Conservation (phyloP, 768 basidiomycete species). For the Crepidotus variabilis region DNA sequence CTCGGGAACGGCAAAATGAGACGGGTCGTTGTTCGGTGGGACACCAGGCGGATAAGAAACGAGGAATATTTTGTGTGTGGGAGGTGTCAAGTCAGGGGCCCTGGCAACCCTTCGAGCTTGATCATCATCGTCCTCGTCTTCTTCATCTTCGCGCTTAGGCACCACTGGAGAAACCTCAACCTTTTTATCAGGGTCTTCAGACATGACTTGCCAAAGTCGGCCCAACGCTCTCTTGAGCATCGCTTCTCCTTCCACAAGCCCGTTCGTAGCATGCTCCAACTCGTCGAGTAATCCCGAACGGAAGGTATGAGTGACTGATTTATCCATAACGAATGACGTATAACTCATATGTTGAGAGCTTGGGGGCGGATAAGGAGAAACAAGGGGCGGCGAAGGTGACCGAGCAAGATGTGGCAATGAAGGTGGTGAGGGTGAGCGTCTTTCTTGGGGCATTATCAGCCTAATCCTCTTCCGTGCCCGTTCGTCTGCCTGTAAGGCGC, state of each 20-base stretch:
- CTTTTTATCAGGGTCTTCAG: constrained; percentile 56
- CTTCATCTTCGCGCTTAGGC: constrained; percentile 67
- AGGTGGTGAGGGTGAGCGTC: constrained; percentile 69
- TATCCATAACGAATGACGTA: constrained; percentile 84
- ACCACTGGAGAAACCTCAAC: constrained; percentile 38
- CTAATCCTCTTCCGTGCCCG: constrained; percentile 79
- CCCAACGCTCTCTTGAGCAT: constrained; percentile 71
- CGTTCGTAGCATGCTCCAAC: constrained; percentile 77
- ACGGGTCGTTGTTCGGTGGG: constrained; percentile 49
- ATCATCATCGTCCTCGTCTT: constrained; percentile 46
- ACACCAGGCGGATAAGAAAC: constrained; percentile 43
- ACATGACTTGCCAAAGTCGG: constrained; percentile 76
- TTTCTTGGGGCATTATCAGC: constrained; percentile 55
- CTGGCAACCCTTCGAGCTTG: constrained; percentile 42
- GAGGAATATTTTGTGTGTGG: constrained; percentile 66
- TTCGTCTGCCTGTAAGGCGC: constrained; percentile 62
- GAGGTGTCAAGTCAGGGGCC: constrained; percentile 64
- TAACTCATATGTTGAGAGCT: constrained; percentile 68
- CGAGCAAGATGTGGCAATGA: constrained; percentile 72
- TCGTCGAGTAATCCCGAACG: constrained; percentile 76
- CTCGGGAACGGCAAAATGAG: constrained; percentile 62
- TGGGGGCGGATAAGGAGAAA: constrained; percentile 72
- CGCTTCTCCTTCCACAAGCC: constrained; percentile 80
- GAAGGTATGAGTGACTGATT: constrained; percentile 79
- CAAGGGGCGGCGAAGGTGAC: constrained; percentile 71